Conservation (phyloP, 2,329 filamentous ascomycete genomes). For the Alternaria ventricosa region DNA sequence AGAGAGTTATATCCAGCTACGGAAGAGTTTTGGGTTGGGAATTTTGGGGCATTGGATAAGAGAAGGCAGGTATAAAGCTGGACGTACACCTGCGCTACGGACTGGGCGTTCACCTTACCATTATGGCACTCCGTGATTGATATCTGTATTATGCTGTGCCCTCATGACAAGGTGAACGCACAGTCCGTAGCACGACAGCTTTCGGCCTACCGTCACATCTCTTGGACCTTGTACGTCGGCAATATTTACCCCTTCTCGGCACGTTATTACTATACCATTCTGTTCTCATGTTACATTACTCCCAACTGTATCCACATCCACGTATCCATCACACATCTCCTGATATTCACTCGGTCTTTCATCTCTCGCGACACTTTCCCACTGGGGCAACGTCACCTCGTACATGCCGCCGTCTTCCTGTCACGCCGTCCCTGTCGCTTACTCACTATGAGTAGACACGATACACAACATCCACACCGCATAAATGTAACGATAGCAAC, state of each 20-base stretch:
- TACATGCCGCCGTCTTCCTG: neutral
- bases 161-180: neutral
- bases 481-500: neutral
- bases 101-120: constrained; percentile 18
- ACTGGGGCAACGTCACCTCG: neutral
- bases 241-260: neutral
- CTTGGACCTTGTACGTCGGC: constrained; percentile 3
- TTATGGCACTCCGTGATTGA: neutral
- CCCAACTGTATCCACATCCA: neutral
- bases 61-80: neutral
- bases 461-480: neutral
- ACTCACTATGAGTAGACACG: neutral
- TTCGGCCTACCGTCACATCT: neutral
- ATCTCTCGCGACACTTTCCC: neutral
- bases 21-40: neutral
- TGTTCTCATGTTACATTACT: neutral
- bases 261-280: neutral
- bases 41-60: neutral
- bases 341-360: neutral
- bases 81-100: neutral
- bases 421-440: neutral
- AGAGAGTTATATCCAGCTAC: neutral
- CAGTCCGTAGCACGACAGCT: constrained; percentile 13
- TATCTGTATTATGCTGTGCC: neutral
- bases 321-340: neutral